phyloP scores from a whole-genome alignment of 108 stramenopile species.

The Mediolabrus comicus region DNA sequence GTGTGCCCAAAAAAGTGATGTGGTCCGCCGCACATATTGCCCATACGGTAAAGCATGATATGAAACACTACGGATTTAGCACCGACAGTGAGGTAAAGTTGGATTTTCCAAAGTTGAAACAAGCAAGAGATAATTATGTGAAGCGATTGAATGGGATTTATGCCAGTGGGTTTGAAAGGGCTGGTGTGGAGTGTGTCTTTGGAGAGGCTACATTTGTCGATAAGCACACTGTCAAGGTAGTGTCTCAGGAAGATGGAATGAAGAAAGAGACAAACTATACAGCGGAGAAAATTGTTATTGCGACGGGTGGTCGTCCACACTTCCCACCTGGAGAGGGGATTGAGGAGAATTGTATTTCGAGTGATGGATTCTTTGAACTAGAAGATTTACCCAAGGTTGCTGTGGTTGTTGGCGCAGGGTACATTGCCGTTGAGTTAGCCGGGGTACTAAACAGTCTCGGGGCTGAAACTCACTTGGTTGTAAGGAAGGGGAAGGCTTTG shows the following conservation, averaged over 20 bases:
- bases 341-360: slow-evolving; percentile 76
- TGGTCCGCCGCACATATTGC: slow-evolving; percentile 73
- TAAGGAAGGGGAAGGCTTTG: slow-evolving; percentile 61
- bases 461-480: slow-evolving; percentile 63
- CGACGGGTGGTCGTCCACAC: slow-evolving; percentile 85
- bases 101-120: slow-evolving; percentile 84
- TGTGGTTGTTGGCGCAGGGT: slow-evolving; percentile 96
- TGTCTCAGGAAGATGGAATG: slow-evolving; percentile 16
- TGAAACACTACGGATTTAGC: slow-evolving; percentile 44
- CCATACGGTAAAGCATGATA: slow-evolving; percentile 66
- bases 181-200: slow-evolving; percentile 55
- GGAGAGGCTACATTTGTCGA: slow-evolving; percentile 61
- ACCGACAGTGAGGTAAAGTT: slow-evolving; percentile 32
- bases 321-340: slow-evolving; percentile 68
- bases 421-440: slow-evolving; percentile 95
- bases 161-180: slow-evolving; percentile 53
- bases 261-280: slow-evolving; percentile 35
- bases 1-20: slow-evolving; percentile 99
- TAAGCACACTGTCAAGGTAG: slow-evolving; percentile 50
- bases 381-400: slow-evolving; percentile 78
- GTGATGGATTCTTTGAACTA: slow-evolving; percentile 94
- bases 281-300: slow-evolving; percentile 82
- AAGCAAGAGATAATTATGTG: slow-evolving; percentile 85
- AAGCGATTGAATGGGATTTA: slow-evolving; percentile 86
- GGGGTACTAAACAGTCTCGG: slow-evolving; percentile 88